Evolutionary conservation across 2,329 filamentous ascomycete genomes (phyloP).

Genomic region (Mollisiaceae sp.): DNA sequence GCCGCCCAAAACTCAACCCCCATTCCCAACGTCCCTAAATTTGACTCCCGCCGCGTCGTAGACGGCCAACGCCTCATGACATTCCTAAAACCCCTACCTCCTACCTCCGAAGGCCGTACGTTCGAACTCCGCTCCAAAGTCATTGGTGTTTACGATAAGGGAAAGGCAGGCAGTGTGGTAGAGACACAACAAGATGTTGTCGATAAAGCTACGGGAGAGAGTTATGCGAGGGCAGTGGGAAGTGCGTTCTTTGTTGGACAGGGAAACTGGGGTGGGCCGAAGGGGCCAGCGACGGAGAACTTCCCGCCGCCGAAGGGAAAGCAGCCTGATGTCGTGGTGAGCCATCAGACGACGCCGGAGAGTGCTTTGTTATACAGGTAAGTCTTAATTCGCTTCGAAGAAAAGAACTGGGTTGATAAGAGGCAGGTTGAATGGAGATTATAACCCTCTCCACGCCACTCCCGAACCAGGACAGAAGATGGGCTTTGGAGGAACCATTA

Average conservation of each 20-base stretch:
- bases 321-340: constrained; percentile 71
- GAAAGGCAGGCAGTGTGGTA: constrained; percentile 70
- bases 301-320: constrained; percentile 77
- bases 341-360: constrained; percentile 72
- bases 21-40: constrained; percentile 69
- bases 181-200: constrained; percentile 70
- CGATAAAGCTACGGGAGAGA: constrained; percentile 63
- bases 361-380: constrained; percentile 76
- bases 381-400: constrained; percentile 22
- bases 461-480: constrained; percentile 86
- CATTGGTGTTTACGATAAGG: constrained; percentile 75
- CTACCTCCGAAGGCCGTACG: constrained; percentile 61
- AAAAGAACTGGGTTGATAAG: constrained; percentile 14
- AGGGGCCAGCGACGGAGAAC: constrained; percentile 80
- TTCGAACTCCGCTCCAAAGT: constrained; percentile 70
- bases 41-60: constrained; percentile 66
- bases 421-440: constrained; percentile 88
- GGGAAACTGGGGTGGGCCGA: constrained; percentile 84
- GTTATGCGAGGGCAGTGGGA: constrained; percentile 63
- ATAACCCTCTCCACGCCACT: constrained; percentile 89
- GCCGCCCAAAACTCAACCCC: constrained; percentile 55
- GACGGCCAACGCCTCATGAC: constrained; percentile 71
- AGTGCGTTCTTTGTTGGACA: constrained; percentile 72
- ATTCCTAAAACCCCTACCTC: constrained; percentile 67
- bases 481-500: constrained; percentile 88